phyloP scores from a whole-genome alignment of 192 early-diverging fungal species.

The Podila epigama region DNA sequence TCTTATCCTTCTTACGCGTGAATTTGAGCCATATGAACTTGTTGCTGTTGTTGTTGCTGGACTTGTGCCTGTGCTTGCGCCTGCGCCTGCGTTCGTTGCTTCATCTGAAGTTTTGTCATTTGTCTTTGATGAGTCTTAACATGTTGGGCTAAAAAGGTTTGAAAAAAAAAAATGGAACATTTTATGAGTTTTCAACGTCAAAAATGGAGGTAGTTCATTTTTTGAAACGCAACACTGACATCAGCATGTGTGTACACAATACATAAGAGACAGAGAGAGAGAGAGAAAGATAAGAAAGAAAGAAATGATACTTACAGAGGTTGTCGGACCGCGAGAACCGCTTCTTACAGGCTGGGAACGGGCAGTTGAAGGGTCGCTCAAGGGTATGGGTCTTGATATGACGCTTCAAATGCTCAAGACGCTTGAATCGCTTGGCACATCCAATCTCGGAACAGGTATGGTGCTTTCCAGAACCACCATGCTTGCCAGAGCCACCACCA shows the following conservation, averaged over 20 bases:
- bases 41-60: slow-evolving; percentile 14
- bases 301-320: slow-evolving; percentile 27
- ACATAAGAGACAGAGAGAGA: neutral
- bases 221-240: too few relatives aligned
- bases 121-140: slow-evolving; percentile 60
- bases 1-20: neutral
- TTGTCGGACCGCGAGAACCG: slow-evolving; percentile 66
- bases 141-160: slow-evolving; percentile 53
- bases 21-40: neutral
- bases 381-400: slow-evolving; percentile 66
- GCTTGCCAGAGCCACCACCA: slow-evolving; percentile 17
- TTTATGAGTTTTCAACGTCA: too few relatives aligned
- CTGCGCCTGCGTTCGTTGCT: slow-evolving; percentile 37
- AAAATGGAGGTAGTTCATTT: too few relatives aligned
- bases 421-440: slow-evolving; percentile 62
- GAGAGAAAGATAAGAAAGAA: neutral
- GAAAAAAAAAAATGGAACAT: neutral
- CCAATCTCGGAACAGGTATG: slow-evolving; percentile 58
- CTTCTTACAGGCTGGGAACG: slow-evolving; percentile 54
- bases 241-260: too few relatives aligned
- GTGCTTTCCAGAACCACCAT: slow-evolving; percentile 49
- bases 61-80: slow-evolving; percentile 27
- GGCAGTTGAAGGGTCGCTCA: slow-evolving; percentile 65
- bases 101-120: slow-evolving; percentile 23
- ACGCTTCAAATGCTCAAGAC: slow-evolving; percentile 64